Conservation (phyloP, 2,329 filamentous ascomycete genomes). For the Fusarium sp. region DNA sequence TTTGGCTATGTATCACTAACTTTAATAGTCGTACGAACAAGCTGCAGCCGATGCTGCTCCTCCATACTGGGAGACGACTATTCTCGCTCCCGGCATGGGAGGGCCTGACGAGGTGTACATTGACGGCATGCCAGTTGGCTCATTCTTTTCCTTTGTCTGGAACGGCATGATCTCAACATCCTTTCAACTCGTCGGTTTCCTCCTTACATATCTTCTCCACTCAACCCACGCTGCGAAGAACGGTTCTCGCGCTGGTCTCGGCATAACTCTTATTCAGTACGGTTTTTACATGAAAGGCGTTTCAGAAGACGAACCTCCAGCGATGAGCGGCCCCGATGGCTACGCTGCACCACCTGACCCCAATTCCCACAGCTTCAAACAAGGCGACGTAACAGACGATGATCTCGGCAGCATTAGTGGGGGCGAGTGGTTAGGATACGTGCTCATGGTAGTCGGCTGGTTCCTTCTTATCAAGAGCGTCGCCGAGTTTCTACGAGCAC, state of each 20-base stretch:
- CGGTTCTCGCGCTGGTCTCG: conserved; percentile 91
- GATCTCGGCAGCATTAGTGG: conserved; percentile 67
- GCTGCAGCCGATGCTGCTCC: conserved; percentile 95
- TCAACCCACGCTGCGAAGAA: conserved; percentile 99
- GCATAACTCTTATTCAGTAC: conserved; percentile 94
- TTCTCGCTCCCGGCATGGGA: conserved; percentile 88
- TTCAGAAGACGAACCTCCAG: conserved; percentile 53
- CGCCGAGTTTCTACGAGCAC: conserved; percentile 86
- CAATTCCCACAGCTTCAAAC: conserved; percentile 89
- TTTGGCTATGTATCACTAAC: conserved; percentile 46
- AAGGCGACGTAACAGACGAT: conserved; percentile 68
- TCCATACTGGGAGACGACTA: conserved; percentile 99
- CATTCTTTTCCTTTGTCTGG: conserved; percentile 87
- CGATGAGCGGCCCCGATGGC: conserved; percentile 62
- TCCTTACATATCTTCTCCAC: conserved; percentile 96
- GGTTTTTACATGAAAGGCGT: conserved; percentile 92
- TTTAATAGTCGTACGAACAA: conserved; percentile 89
- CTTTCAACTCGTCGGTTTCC: conserved; percentile 95
- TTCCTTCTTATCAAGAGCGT: conserved; percentile 96
- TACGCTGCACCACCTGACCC: conserved; percentile 83
- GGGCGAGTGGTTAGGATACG: conserved; percentile 89
- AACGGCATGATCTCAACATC: conserved; percentile 97
- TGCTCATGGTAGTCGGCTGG: conserved; percentile 97
- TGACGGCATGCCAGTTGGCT: conserved; percentile 92
- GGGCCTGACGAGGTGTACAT: conserved; percentile 96